These are phyloP conservation scores for Collybia sp. DNA, from an alignment of 768 basidiomycete species.

Conservation along the genomic window DNA sequence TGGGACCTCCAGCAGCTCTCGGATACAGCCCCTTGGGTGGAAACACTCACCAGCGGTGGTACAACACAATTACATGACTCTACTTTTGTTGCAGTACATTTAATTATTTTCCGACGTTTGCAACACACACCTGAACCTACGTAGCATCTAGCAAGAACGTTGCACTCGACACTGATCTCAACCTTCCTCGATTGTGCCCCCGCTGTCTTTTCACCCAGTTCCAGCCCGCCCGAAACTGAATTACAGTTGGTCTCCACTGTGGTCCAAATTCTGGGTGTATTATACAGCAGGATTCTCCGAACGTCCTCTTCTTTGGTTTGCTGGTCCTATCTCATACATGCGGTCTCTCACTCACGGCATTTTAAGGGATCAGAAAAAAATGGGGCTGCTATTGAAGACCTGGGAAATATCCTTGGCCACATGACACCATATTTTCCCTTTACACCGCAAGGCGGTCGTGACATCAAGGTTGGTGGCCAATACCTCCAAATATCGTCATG, in stretches of 20 bases:
- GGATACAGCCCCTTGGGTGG: constrained; percentile 1
- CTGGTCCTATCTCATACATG: not conserved
- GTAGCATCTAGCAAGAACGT: constrained; percentile 63
- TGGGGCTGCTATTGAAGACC: constrained; percentile 34
- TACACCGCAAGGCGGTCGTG: constrained; percentile 36
- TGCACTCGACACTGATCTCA: constrained; percentile 78
- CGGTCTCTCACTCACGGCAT: constrained; percentile 4
- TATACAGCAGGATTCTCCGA: constrained; percentile 58
- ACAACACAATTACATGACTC: constrained; percentile 3
- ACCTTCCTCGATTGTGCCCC: constrained; percentile 89
- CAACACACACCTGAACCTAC: not conserved
- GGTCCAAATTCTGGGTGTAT: constrained; percentile 47
- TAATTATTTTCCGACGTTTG: not conserved
- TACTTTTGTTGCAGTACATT: not conserved
- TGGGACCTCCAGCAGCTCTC: too few species aligned
- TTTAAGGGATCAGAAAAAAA: constrained; percentile 18
- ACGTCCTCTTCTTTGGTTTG: constrained; percentile 31
- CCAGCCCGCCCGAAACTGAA: constrained; percentile 54
- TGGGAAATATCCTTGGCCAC: constrained; percentile 60
- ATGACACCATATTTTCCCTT: constrained; percentile 89
- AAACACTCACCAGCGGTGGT: constrained; percentile 3
- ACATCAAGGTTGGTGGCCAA: constrained; percentile 59
- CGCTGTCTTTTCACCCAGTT: constrained; percentile 67
- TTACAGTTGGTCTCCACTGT: constrained; percentile 55
- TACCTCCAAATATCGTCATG: constrained; percentile 1